These are phyloP conservation scores for Moniliophthora roreri DNA, from an alignment of 1,284 basidiomycete species.

Conservation along the genomic window DNA sequence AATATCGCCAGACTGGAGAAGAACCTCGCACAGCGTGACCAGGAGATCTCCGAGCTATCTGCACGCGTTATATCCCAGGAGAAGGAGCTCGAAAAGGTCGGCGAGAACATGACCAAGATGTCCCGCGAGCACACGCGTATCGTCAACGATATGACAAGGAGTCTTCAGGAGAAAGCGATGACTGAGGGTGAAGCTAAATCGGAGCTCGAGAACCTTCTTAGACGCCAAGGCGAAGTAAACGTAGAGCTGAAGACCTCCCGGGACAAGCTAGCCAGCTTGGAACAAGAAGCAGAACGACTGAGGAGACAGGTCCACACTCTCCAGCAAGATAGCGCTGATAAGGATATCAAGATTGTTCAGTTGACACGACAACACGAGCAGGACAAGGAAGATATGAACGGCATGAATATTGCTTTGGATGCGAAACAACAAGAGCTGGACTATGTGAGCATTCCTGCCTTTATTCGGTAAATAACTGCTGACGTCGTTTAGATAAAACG, in stretches of 20 bases:
- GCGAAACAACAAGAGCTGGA: conserved; percentile 91
- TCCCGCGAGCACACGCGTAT: conserved; percentile 53
- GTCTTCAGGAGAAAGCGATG: conserved; percentile 45
- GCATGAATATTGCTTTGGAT: conserved; percentile 84
- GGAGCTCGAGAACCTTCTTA: conserved; percentile 47
- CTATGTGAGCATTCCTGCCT: conserved; percentile 52
- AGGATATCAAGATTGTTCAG: conserved; percentile 79
- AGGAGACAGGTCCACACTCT: conserved; percentile 67
- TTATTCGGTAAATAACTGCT: conserved; percentile 5
- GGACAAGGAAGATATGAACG: conserved; percentile 75
- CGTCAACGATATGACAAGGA: conserved; percentile 50
- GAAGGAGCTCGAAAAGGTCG: conserved; percentile 49
- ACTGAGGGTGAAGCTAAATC: conserved; percentile 46
- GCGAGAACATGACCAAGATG: conserved; percentile 51
- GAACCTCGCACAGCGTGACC: conserved; percentile 50
- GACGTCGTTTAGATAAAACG: conserved; percentile 62
- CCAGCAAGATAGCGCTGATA: conserved; percentile 79
- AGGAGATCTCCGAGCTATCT: conserved; percentile 43
- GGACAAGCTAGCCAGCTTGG: conserved; percentile 50
- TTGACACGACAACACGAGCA: conserved; percentile 65
- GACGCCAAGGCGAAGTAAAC: conserved; percentile 53
- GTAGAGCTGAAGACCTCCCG: conserved; percentile 43
- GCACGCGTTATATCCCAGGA: conserved; percentile 40
- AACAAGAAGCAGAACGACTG: conserved; percentile 64
- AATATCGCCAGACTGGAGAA: conserved; percentile 55